These are phyloP conservation scores for Leccinum longicurvipes DNA, from an alignment of 768 basidiomycete genomes.

Conservation along the genomic window DNA sequence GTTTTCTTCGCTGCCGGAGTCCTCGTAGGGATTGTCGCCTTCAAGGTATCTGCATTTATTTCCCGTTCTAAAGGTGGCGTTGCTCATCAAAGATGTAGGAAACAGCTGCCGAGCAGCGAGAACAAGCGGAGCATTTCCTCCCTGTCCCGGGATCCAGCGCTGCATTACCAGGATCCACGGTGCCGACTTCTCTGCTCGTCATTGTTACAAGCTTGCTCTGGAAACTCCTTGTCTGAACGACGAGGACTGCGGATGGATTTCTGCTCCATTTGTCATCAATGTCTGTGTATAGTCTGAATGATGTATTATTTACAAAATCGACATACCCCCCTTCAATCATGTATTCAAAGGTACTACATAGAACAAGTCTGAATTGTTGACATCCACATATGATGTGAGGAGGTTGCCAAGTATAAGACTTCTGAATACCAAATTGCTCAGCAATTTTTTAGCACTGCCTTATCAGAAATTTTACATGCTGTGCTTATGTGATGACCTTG, in stretches of 20 bases:
- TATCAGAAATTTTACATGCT: no score
- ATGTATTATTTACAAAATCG: constrained; percentile 3
- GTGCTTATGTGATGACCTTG: no score
- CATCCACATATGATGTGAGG: no score
- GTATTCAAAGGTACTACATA: background rate
- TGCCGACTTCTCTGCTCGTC: constrained; percentile 22
- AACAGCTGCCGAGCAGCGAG: constrained; percentile 53
- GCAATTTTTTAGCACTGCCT: no score
- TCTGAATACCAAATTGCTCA: no score
- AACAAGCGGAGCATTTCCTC: constrained; percentile 53
- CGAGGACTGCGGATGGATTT: background rate
- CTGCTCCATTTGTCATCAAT: background rate
- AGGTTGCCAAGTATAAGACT: no score
- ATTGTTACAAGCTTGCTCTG: constrained; percentile 23
- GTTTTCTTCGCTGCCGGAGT: constrained; percentile 73
- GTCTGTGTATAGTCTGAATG: background rate
- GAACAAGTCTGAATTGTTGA: background rate
- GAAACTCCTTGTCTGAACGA: constrained; percentile 19
- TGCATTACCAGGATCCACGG: constrained; percentile 29
- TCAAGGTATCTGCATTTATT: constrained; percentile 59
- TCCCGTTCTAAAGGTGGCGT: background rate
- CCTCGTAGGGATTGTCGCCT: constrained; percentile 72
- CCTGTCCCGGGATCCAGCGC: constrained; percentile 54
- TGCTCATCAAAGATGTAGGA: constrained; percentile 38
- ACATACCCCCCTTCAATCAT: background rate